These are phyloP conservation scores for Anthoceros angustus DNA, from an alignment of 225 moss, liverwort and hornwort species.

Conservation along the genomic window DNA sequence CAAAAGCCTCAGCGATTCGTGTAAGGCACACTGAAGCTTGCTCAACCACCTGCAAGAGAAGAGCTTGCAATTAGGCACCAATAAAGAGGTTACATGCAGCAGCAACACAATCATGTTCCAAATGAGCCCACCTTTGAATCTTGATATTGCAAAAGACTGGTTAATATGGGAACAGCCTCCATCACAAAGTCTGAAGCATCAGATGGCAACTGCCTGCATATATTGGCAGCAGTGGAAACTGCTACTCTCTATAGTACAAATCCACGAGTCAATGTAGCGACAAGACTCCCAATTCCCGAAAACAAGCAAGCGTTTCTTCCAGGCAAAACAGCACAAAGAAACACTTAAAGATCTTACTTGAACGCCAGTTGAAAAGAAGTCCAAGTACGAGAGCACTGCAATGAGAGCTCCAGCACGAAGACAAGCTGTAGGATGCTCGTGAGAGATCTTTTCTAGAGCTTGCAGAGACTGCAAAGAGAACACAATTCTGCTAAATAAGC, in stretches of 20 bases:
- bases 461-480: conserved; percentile 72
- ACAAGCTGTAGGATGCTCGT: conserved; percentile 96
- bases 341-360: conserved; percentile 35
- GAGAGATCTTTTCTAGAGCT: conserved; percentile 98
- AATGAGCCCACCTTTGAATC: conserved; percentile 60
- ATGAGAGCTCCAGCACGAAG: conserved; percentile 94
- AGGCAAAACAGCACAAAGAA: background rate
- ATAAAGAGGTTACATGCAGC: too few species aligned
- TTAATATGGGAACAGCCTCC: conserved; percentile 78
- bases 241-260: conserved; percentile 66
- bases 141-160: conserved; percentile 88
- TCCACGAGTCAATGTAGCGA: background rate
- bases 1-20: conserved; percentile 86
- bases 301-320: background rate
- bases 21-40: conserved; percentile 88
- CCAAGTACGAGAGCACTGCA: conserved; percentile 87
- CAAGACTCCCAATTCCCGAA: background rate
- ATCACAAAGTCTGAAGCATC: conserved; percentile 93
- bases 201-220: conserved; percentile 93
- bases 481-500: background rate
- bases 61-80: background rate
- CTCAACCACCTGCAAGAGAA: conserved; percentile 66
- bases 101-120: background rate
- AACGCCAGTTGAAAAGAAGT: conserved; percentile 97
- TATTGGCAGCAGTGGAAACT: conserved; percentile 89